Percentiles rank a stretch among this genome's conserved stretches.
Evolutionary conservation across 2,329 filamentous ascomycete genomes (phyloP).

Genomic region (Penicillium frequentans): DNA sequence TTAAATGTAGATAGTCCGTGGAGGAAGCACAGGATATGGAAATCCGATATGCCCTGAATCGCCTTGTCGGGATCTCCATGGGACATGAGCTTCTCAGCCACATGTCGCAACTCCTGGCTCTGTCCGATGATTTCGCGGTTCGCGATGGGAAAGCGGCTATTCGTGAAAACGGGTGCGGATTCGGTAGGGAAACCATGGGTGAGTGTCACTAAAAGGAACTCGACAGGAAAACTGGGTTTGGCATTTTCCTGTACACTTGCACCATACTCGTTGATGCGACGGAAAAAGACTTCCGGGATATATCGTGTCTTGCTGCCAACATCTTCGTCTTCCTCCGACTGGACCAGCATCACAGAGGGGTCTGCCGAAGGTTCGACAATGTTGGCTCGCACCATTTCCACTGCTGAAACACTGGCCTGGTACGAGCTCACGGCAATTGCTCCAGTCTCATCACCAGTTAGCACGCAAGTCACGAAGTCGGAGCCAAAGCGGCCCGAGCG

Average conservation of each 20-base stretch:
- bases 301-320: constrained; percentile 72
- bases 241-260: constrained; percentile 96
- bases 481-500: constrained; percentile 92
- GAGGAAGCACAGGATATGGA: constrained; percentile 89
- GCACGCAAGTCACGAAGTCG: constrained; percentile 93
- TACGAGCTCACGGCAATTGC: constrained; percentile 89
- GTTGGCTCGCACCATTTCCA: constrained; percentile 95
- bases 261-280: constrained; percentile 92
- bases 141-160: constrained; percentile 78
- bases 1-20: constrained; percentile 76
- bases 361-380: constrained; percentile 95
- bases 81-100: constrained; percentile 68
- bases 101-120: constrained; percentile 72
- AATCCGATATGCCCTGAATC: constrained; percentile 77
- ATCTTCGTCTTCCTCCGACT: constrained; percentile 81
- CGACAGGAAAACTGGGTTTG: constrained; percentile 92
- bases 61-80: constrained; percentile 62
- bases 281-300: constrained; percentile 96
- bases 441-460: constrained; percentile 88
- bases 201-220: constrained; percentile 92
- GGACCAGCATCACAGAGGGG: constrained; percentile 89
- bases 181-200: constrained; percentile 92
- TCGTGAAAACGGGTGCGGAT: constrained; percentile 72
- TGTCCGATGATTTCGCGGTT: constrained; percentile 87
- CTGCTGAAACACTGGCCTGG: constrained; percentile 90